phyloP scores from a whole-genome alignment of 2,329 filamentous ascomycete species.

The Hymenotorrendiella dingleyae region DNA sequence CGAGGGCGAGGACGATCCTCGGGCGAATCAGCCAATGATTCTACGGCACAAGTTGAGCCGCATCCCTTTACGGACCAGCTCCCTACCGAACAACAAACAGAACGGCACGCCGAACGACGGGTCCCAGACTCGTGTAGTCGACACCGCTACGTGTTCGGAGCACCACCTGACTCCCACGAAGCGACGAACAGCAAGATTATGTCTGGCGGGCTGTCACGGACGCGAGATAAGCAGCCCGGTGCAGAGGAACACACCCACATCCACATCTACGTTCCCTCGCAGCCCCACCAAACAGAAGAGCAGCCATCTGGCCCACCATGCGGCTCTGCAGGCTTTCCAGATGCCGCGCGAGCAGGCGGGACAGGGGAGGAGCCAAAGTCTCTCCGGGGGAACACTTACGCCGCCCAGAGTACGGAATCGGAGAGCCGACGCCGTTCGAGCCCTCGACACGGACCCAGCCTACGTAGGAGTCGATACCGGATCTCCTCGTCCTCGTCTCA shows the following conservation, averaged over 20 bases:
- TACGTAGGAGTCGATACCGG: no score
- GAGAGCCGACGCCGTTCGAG: no score
- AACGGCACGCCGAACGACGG: conserved; percentile 11
- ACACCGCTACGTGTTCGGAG: conserved; percentile 24
- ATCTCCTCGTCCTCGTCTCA: no score
- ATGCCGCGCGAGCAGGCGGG: background rate
- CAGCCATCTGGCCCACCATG: conserved; percentile 7
- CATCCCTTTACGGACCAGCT: conserved; percentile 10
- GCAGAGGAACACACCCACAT: conserved; percentile 28
- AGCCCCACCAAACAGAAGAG: conserved; percentile 7
- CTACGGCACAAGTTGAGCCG: conserved; percentile 9
- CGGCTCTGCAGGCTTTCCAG: conserved; percentile 75
- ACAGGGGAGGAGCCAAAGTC: no score
- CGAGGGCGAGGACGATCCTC: no score
- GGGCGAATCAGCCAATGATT: no score
- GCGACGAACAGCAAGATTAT: conserved; percentile 16
- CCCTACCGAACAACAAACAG: conserved; percentile 8
- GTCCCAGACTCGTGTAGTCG: conserved; percentile 15
- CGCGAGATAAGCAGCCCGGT: conserved; percentile 9
- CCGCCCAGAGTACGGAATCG: no score
- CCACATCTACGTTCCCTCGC: conserved; percentile 29
- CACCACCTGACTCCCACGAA: conserved; percentile 16
- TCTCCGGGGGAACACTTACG: no score
- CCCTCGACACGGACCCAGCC: no score
- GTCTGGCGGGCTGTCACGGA: conserved; percentile 16